Evolutionary conservation across 805 yeast species (phyloP), one percentile per base, ranked within the genome.

Genomic region (Yamadazyma scolyti): DNA sequence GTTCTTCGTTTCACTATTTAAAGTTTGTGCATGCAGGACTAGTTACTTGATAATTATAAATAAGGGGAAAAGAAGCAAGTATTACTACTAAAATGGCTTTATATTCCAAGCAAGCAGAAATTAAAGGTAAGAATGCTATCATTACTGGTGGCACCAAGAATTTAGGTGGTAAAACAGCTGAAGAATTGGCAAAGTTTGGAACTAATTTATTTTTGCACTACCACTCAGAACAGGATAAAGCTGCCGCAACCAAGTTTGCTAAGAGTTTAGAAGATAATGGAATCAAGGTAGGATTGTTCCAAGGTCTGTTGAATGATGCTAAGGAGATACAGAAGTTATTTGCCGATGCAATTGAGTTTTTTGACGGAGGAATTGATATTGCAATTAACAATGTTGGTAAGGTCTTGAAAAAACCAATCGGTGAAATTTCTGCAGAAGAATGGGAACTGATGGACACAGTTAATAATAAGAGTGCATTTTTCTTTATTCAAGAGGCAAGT

Each of bases 381-480:
- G 85, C 84, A n/a, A 63, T 79, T 44, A 78, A 78, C 58, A 77
- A 75, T 42, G 79, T 77, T 23, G 86, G 86, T 31, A 73, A 57
- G 66, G 85, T 79, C 14, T 58, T 79, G 52, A 77, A 79, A 63
- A 79, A 79, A 50, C 73, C 76, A 21, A 44, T 78, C 30, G 56
- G 55, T 20, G 77, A 75, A n/a, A 59, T 69, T 35, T 37, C 72
- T n/a, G 68, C 72, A 32, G 63, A 56, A 17, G 85, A 79, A 46
- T 79, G 59, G 45, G 81, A 75, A 40, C 37, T 43, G 15, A 67
- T 79, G 79, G 68, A 69, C 43, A 47, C 52, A 20, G 52, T 68
- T 51, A 79, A 79, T 63, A 62, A 77, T 45, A 77, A 71, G 47
- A 61, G 73, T 20, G 81, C 85, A 1, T 79, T 76, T 49, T 70